Percentiles rank a stretch among this genome's conserved stretches.
Conservation (phyloP, 306 rosid species). For the Malus domestica region DNA sequence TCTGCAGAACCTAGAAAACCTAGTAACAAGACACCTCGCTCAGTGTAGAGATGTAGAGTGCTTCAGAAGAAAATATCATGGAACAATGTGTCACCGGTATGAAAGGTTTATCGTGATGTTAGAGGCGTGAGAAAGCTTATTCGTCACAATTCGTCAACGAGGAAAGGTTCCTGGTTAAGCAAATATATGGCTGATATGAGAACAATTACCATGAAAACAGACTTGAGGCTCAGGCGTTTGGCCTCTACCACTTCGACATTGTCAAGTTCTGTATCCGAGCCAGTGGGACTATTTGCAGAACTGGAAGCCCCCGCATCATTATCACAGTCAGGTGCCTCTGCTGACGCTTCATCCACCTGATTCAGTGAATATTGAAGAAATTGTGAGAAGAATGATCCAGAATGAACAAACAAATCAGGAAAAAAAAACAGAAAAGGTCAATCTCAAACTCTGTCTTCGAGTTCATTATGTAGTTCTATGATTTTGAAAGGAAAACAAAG, state of each 20-base stretch:
- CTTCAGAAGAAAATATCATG: not conserved
- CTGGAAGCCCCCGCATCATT: slow-evolving; percentile 20
- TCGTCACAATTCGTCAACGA: slow-evolving; percentile 24
- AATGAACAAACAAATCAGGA: not conserved
- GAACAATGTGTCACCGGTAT: not conserved
- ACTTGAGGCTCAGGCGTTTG: slow-evolving; percentile 24
- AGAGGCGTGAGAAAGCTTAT: slow-evolving; percentile 4
- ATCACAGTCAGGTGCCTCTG: slow-evolving; percentile 18
- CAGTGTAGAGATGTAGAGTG: not conserved
- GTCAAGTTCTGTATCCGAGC: slow-evolving; percentile 2
- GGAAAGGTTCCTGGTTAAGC: slow-evolving; percentile 30
- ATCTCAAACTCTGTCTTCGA: not conserved
- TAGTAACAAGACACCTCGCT: not conserved
- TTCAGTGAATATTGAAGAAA: slow-evolving; percentile 1
- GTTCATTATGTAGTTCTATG: not conserved
- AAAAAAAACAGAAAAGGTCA: not conserved
- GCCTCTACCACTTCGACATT: not conserved
- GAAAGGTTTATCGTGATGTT: not conserved
- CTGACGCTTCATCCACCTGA: slow-evolving; percentile 52
- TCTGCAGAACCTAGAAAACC: slow-evolving; percentile 2
- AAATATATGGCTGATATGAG: slow-evolving; percentile 27
- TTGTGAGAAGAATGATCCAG: slow-evolving; percentile 7
- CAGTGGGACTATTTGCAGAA: slow-evolving; percentile 12
- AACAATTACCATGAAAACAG: slow-evolving; percentile 30
- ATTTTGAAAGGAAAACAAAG: not conserved